These are phyloP conservation scores for Lotmaria passim DNA, from an alignment of 208 protist species.

Conservation along the genomic window DNA sequence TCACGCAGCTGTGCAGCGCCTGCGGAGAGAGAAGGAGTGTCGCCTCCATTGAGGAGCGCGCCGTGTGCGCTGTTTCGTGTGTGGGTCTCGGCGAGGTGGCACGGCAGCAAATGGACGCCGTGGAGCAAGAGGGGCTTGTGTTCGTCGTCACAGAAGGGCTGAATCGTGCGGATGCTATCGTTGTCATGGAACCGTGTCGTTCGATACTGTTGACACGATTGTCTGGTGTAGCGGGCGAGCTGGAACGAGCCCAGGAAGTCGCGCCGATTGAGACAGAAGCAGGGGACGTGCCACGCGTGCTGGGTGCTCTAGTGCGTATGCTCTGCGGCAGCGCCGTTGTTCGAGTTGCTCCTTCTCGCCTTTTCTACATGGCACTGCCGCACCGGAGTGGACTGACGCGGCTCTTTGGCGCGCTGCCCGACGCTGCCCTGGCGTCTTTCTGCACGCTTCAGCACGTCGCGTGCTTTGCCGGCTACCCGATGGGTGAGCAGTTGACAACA, in stretches of 20 bases:
- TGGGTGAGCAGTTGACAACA: background rate
- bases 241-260: background rate
- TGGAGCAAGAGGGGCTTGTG: background rate
- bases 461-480: slow-evolving; percentile 13
- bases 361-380: background rate
- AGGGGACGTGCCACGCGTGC: background rate
- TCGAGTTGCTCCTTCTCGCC: background rate
- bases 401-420: slow-evolving; percentile 1
- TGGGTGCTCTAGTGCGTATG: background rate
- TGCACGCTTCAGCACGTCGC: slow-evolving; percentile 19
- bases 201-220: background rate
- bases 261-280: background rate
- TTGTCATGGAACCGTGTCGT: background rate
- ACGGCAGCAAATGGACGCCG: background rate
- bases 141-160: background rate
- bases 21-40: background rate
- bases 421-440: background rate
- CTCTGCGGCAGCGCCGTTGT: background rate
- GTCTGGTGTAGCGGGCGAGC: background rate
- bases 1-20: background rate
- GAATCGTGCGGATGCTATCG: background rate
- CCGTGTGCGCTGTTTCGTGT: background rate
- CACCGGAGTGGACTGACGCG: background rate
- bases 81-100: background rate
- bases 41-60: background rate